A percentile compares a stretch with the other conserved stretches of the same genome.
These are phyloP conservation scores for Elaphomyces granulatus DNA, from an alignment of 495 filamentous ascomycete species.

Conservation along the genomic window DNA sequence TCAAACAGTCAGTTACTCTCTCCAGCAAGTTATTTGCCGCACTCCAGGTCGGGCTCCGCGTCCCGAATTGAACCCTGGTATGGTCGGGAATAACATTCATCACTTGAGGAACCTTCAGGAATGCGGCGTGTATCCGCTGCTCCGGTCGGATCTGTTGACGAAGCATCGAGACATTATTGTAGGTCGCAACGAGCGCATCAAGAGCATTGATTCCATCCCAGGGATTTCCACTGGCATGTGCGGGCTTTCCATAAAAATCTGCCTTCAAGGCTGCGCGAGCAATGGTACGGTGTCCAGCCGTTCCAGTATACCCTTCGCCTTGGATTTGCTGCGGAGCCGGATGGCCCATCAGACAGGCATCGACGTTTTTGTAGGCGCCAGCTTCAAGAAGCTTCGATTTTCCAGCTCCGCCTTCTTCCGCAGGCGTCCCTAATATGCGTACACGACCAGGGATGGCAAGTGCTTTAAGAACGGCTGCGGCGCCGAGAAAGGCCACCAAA, in stretches of 20 bases:
- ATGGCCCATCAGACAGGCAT: slow-evolving; percentile 45
- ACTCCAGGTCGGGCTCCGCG: slow-evolving; percentile 32
- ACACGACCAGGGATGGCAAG: slow-evolving; percentile 40
- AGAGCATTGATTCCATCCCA: slow-evolving; percentile 52
- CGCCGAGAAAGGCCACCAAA: slow-evolving; percentile 43
- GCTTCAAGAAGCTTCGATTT: slow-evolving; percentile 50
- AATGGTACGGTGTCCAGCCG: slow-evolving; percentile 25
- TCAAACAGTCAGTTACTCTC: slow-evolving; percentile 43
- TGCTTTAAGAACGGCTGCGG: slow-evolving; percentile 32
- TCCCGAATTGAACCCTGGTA: slow-evolving; percentile 37
- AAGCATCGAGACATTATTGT: slow-evolving; percentile 46
- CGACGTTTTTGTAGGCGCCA: slow-evolving; percentile 49
- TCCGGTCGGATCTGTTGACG: slow-evolving; percentile 49
- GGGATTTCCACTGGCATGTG: slow-evolving; percentile 47
- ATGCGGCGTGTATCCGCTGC: slow-evolving; percentile 44
- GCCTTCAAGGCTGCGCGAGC: slow-evolving; percentile 12
- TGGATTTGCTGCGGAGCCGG: slow-evolving; percentile 11
- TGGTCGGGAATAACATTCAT: slow-evolving; percentile 49
- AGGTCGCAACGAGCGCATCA: slow-evolving; percentile 45
- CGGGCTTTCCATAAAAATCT: slow-evolving; percentile 14
- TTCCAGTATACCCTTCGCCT: slow-evolving; percentile 12
- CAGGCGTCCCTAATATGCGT: slow-evolving; percentile 53
- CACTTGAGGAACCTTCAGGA: slow-evolving; percentile 42
- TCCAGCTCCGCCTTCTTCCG: slow-evolving; percentile 56
- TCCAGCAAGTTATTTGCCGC: slow-evolving; percentile 33